Percentiles rank a stretch among this genome's conserved stretches.
Conservation (phyloP, 179 eudicot genomes). For the Beta macrorhiza region DNA sequence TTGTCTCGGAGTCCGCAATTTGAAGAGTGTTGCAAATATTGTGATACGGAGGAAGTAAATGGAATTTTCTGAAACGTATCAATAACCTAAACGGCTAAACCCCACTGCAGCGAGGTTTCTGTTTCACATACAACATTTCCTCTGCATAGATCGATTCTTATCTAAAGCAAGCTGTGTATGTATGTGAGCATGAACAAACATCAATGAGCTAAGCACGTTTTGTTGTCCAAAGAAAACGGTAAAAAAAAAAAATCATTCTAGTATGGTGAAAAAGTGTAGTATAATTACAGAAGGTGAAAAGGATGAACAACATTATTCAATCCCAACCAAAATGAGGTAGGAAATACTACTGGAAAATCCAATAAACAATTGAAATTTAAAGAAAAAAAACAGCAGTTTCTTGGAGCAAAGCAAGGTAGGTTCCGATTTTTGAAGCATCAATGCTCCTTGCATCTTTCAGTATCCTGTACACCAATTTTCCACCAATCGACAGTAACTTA, state of each 20-base stretch:
- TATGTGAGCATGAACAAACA: too few species aligned
- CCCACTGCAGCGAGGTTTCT: neutral
- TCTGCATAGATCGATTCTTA: too few species aligned
- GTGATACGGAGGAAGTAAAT: too few species aligned
- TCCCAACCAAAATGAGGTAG: neutral
- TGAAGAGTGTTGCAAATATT: too few species aligned
- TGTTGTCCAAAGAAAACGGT: neutral
- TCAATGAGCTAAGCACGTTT: too few species aligned
- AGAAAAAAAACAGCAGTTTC: neutral
- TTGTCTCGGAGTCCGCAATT: too few species aligned
- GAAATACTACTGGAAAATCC: neutral
- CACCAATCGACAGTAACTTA: neutral
- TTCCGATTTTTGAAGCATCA: neutral
- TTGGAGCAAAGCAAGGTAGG: neutral
- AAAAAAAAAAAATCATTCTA: neutral
- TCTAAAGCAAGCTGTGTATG: too few species aligned
- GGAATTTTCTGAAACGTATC: too few species aligned
- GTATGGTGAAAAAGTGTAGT: neutral
- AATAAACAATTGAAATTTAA: neutral
- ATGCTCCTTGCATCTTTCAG: neutral
- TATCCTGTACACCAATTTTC: constrained; percentile 14
- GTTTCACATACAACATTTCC: too few species aligned
- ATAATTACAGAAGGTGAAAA: constrained; percentile 20
- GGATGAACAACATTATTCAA: constrained; percentile 8
- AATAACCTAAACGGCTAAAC: neutral